Base-by-base conservation (phyloP, 495 filamentous ascomycete genomes). In the Poronia punctata region DNA sequence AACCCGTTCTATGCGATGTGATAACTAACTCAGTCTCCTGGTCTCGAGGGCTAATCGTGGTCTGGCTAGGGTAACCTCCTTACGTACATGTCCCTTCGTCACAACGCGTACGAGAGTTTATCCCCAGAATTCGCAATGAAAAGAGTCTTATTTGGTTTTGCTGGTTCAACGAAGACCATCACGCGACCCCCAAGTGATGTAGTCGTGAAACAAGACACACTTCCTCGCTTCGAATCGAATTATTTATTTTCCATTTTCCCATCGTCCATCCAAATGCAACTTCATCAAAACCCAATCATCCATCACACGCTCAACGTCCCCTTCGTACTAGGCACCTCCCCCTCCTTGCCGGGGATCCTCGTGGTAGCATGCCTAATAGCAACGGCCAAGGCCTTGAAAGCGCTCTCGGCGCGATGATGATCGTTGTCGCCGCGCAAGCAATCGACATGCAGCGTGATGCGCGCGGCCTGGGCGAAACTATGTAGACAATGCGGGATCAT, bases 401-500 rank as follows among this genome's bases (percentile, higher is more conserved):
- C 92, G 57, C 84, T 90, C 76, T 98, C 92, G 19, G 92, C 93
- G 36, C 88, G 70, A 62, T 97, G 92, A 63, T 98, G 92, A 64
- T 98, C 93, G 64, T 97, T 98, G 32, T 84, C 76, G 18, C 92
- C 92, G 38, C 83, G 73, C 29, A 93, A 54, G 57, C 83, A 86
- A 59, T 95, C 87, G 34, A 97, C 84, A 68, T 98, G 92, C 64
- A 97, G 59, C 20, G 92, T 98, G 33, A 95, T 72, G n/a, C 84
- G 78, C 5, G 92, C 87, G 4, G 76, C 84, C 68, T 90, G 84
- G 26, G 90, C 88, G 65, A 95, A 98, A 65, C 83, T 89, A 66
- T 88, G 79, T 61, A 98, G 60, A 32, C 90, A 90, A 67, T 98
- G 92, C 36, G 92, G 89, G 38, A 98, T 78, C 92, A 97, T 98